Evolutionary conservation across 352 stramenopile genomes (phyloP), one percentile per base, ranked within the genome.

Genomic region (Pythium pyrilobum): DNA sequence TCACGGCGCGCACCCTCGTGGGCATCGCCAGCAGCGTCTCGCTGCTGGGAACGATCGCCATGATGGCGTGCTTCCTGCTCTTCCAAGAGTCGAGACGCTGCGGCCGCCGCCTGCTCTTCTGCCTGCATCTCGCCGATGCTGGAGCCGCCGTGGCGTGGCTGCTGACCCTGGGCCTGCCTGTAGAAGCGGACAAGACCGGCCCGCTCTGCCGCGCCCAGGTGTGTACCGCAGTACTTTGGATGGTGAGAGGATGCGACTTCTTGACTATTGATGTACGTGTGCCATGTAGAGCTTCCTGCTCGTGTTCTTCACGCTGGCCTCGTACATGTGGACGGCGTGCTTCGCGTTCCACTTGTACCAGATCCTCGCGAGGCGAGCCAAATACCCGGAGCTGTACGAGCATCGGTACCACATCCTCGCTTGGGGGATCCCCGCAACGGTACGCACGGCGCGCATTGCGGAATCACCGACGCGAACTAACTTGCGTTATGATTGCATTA

Each of bases 271-370:
- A n/a, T n/a, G n/a, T 27, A n/a, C n/a, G n/a, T n/a, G n/a, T n/a
- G n/a, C n/a, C n/a, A n/a, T 18, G 18, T 45, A 91, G 68, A 75
- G 77, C 20, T 87, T 87, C 56, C 31, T 73, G 36, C 51, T 91
- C 15, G 64, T 87, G 18, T 89, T 89, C 42, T 89, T 87, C 50
- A 56, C 65, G 31, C 55, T 91, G 16, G 64, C 77, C n/a, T 89
- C 80, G 18, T 80, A 74, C 33, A 39, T 87, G 10, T 91, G 80
- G 80, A 85, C 75, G 10, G 72, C 61, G n/a, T 87, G 80, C 56
- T 91, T 91, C 52, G 76, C 77, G 1, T 89, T 85, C 56, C 76
- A 91, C 52, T 64, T 91, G 25, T 85, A 82, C 59, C 77, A 87
- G 50, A 71, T 91, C 47, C 61, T 91, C 3, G 64, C 64, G 2